phyloP scores from a whole-genome alignment of 1,284 basidiomycete genomes.

The Sporisorium graminicola region DNA sequence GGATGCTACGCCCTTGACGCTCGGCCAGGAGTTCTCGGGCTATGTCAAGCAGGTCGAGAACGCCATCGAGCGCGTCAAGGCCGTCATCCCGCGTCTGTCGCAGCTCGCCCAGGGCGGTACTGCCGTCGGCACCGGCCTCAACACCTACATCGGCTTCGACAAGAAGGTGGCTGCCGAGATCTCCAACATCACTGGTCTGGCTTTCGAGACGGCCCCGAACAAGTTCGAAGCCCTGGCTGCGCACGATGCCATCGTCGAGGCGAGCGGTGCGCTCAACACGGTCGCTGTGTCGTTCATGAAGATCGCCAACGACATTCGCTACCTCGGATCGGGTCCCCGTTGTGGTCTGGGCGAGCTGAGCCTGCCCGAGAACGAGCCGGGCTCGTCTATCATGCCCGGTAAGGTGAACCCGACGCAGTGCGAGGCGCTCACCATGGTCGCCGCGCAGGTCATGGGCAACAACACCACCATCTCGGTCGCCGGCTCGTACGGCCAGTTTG shows the following conservation, averaged over 20 bases:
- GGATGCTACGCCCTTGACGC: slow-evolving; percentile 97
- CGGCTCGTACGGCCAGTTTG: slow-evolving; percentile 95
- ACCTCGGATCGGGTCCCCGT: slow-evolving; percentile 95
- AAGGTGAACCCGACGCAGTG: slow-evolving; percentile 99
- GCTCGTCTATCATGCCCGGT: slow-evolving; percentile 99
- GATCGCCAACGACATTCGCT: slow-evolving; percentile 99
- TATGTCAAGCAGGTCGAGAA: slow-evolving; percentile 96
- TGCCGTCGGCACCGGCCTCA: slow-evolving; percentile 94
- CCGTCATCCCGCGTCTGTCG: slow-evolving; percentile 86
- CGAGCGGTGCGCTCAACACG: slow-evolving; percentile 94
- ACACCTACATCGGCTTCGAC: slow-evolving; percentile 97
- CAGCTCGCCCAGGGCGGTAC: slow-evolving; percentile 97
- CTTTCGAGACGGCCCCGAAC: slow-evolving; percentile 97
- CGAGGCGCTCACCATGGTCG: slow-evolving; percentile 96
- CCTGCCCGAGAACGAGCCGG: slow-evolving; percentile 98
- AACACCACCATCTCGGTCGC: slow-evolving; percentile 93
- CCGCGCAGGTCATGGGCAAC: slow-evolving; percentile 98
- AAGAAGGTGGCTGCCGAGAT: slow-evolving; percentile 92
- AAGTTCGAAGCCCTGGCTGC: slow-evolving; percentile 99
- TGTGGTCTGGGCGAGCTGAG: slow-evolving; percentile 96
- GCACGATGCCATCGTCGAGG: slow-evolving; percentile 97
- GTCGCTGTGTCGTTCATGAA: slow-evolving; percentile 97
- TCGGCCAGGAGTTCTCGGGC: slow-evolving; percentile 98
- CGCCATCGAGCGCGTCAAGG: slow-evolving; percentile 87
- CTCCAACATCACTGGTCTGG: slow-evolving; percentile 87